phyloP scores from a whole-genome alignment of 257 asterid species.

The Prunella vulgaris region DNA sequence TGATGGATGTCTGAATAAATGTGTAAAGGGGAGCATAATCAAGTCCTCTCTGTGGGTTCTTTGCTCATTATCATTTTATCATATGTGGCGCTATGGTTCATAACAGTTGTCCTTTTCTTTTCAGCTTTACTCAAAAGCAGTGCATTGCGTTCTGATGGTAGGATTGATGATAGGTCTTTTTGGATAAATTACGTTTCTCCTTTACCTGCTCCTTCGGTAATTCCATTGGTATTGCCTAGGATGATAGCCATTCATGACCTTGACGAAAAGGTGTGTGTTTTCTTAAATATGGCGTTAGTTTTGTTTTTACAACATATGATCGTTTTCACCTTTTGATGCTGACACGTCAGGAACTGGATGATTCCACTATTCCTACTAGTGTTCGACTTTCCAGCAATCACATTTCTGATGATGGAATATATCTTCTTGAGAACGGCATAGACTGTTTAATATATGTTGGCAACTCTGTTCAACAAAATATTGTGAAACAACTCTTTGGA shows the following conservation, averaged over 20 bases:
- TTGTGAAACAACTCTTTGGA: constrained; percentile 54
- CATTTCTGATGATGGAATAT: constrained; percentile 68
- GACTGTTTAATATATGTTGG: constrained; percentile 85
- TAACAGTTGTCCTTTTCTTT: constrained; percentile 6
- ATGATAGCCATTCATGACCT: constrained; percentile 83
- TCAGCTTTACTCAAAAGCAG: constrained; percentile 82
- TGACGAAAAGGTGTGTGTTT: constrained; percentile 49
- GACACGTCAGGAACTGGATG: constrained; percentile 60
- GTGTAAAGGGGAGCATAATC: not conserved
- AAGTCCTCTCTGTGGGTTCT: not conserved
- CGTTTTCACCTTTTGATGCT: constrained; percentile 17
- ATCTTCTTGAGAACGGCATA: constrained; percentile 88
- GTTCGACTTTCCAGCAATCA: constrained; percentile 72
- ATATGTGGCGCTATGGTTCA: not conserved
- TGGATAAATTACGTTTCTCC: constrained; percentile 78
- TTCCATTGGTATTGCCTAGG: constrained; percentile 88
- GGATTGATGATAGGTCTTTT: constrained; percentile 77
- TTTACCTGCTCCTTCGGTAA: constrained; percentile 66
- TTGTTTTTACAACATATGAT: not conserved
- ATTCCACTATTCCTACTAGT: constrained; percentile 51
- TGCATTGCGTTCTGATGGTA: constrained; percentile 79
- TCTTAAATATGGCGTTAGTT: not conserved
- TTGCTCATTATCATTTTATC: not conserved
- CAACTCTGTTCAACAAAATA: constrained; percentile 46
- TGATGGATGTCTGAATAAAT: not conserved